Conservation (phyloP, 495 filamentous ascomycete genomes). For the Lasiosphaeris hirsuta region DNA sequence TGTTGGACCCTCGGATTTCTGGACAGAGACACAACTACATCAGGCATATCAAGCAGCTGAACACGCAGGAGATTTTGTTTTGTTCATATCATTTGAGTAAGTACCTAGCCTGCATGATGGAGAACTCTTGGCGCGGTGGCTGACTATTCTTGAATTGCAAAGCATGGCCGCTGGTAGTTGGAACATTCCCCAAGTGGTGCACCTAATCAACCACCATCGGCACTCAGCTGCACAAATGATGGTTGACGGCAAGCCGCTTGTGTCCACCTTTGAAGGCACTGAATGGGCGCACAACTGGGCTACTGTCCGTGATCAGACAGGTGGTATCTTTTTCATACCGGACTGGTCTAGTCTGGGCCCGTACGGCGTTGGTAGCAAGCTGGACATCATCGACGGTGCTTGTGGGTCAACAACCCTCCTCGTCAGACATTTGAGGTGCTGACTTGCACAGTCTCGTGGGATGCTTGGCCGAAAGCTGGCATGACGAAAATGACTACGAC, state of each 20-base stretch:
- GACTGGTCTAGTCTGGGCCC: conserved; percentile 62
- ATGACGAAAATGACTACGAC: conserved; percentile 49
- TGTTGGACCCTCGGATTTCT: conserved; percentile 52
- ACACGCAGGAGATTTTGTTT: conserved; percentile 47
- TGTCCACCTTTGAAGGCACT: conserved; percentile 70
- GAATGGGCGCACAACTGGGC: conserved; percentile 56
- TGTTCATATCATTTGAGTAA: conserved; percentile 69
- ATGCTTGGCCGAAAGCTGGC: conserved; percentile 65
- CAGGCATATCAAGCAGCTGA: conserved; percentile 57
- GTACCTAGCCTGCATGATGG: background rate
- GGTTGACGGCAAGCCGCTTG: conserved; percentile 56
- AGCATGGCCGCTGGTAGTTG: conserved; percentile 51
- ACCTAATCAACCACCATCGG: conserved; percentile 57
- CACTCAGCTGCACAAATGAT: conserved; percentile 49
- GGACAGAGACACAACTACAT: conserved; percentile 47
- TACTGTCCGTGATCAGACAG: conserved; percentile 48
- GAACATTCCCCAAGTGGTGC: conserved; percentile 52
- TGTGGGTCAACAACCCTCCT: conserved; percentile 36
- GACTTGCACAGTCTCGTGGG: conserved; percentile 54
- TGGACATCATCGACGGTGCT: conserved; percentile 56
- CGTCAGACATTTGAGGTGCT: background rate
- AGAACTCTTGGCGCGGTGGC: background rate
- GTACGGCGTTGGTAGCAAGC: conserved; percentile 40
- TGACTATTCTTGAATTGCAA: background rate
- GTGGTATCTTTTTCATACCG: conserved; percentile 58